Evolutionary conservation across 176 grass and related monocot genomes (phyloP).

Genomic region (Aegilops longissima): DNA sequence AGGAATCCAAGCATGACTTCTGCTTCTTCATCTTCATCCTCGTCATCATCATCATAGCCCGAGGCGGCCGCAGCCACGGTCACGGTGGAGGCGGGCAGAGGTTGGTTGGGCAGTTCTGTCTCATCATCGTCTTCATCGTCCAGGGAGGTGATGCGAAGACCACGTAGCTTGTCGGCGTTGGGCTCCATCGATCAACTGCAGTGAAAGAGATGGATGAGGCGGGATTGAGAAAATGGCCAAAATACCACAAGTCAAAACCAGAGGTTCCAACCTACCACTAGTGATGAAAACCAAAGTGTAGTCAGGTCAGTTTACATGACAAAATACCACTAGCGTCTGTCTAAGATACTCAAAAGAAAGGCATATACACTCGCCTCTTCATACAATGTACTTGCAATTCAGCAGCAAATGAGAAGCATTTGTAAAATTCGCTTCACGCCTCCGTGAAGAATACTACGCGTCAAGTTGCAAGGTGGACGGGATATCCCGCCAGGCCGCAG

Average conservation of each 20-base stretch:
- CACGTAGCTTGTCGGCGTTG: constrained; percentile 30
- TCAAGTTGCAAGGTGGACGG: too few relatives aligned
- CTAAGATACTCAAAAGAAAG: too few relatives aligned
- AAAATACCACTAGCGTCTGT: too few relatives aligned
- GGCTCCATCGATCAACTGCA: constrained; percentile 36
- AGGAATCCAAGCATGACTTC: constrained; percentile 63
- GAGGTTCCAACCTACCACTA: background rate
- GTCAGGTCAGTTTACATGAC: background rate
- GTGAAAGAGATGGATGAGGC: background rate
- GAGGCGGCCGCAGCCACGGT: background rate
- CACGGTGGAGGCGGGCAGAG: background rate
- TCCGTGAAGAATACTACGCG: too few relatives aligned
- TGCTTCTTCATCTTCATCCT: constrained; percentile 48
- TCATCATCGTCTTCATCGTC: constrained; percentile 49
- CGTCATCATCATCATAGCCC: constrained; percentile 39
- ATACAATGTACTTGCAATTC: too few relatives aligned
- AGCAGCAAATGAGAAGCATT: too few relatives aligned
- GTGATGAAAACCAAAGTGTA: background rate
- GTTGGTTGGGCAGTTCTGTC: background rate
- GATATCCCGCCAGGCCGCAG: too few relatives aligned
- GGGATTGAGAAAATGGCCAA: background rate
- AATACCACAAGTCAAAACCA: background rate
- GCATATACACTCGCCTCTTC: too few relatives aligned
- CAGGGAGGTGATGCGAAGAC: constrained; percentile 44
- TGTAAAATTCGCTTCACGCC: too few relatives aligned